These are phyloP conservation scores for Knoxia roxburghii DNA, from an alignment of 257 asterid genomes.

Conservation along the genomic window DNA sequence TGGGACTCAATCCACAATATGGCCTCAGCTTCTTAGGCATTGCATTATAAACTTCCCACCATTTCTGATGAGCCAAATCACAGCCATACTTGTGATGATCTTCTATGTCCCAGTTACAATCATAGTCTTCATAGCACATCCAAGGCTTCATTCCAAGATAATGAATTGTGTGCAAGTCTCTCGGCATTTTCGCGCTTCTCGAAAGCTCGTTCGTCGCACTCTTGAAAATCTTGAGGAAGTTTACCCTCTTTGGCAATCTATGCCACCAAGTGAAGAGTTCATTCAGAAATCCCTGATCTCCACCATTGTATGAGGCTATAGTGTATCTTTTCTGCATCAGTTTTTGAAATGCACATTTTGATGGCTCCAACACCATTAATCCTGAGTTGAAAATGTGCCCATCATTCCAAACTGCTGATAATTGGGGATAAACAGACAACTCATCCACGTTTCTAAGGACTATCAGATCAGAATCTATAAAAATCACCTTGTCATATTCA, in stretches of 20 bases:
- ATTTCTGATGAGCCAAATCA: constrained; percentile 53
- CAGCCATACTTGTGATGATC: constrained; percentile 47
- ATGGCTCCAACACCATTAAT: constrained; percentile 82
- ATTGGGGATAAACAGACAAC: constrained; percentile 58
- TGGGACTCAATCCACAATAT: constrained; percentile 32
- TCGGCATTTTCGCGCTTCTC: constrained; percentile 25
- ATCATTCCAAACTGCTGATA: constrained; percentile 63
- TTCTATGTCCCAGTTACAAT: constrained; percentile 68
- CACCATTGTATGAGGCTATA: constrained; percentile 68
- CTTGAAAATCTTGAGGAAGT: constrained; percentile 50
- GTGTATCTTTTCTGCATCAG: constrained; percentile 42
- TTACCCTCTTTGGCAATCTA: constrained; percentile 46
- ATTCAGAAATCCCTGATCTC: constrained; percentile 82
- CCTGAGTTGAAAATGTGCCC: constrained; percentile 71
- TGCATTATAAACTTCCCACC: constrained; percentile 55
- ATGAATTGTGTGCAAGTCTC: constrained; percentile 51
- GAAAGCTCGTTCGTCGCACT: constrained; percentile 13
- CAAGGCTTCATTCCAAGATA: constrained; percentile 86
- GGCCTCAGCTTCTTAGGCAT: constrained; percentile 50
- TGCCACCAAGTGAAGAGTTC: constrained; percentile 99
- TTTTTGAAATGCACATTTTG: constrained; percentile 49
- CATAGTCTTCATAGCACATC: constrained; percentile 61
- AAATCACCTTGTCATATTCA: constrained; percentile 55
- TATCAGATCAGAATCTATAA: constrained; percentile 62
- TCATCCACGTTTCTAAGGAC: constrained; percentile 47